Percentiles rank a stretch among this genome's conserved stretches.
Evolutionary conservation across 441 rosid species (phyloP).

Genomic region (Populus hybrid): DNA sequence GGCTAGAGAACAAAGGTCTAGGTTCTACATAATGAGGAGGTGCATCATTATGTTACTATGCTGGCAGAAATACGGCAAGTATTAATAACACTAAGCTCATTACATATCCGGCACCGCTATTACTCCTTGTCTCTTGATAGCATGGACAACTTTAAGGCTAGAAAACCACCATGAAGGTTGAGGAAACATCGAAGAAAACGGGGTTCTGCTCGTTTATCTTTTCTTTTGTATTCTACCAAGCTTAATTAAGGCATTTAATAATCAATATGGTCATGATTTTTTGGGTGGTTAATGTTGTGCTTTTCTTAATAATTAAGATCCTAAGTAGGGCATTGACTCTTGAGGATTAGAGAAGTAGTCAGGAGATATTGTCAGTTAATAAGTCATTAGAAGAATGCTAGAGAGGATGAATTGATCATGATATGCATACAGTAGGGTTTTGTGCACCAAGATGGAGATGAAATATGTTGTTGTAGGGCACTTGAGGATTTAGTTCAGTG

Average conservation of each 20-base stretch:
- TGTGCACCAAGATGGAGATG: background rate
- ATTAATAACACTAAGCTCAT: background rate
- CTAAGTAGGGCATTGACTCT: background rate
- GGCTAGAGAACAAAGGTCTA: conserved; percentile 27
- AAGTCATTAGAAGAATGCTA: background rate
- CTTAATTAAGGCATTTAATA: background rate
- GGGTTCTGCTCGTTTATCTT: background rate
- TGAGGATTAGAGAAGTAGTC: background rate
- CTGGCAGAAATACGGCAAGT: conserved; percentile 31
- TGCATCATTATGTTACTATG: conserved; percentile 18
- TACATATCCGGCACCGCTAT: background rate
- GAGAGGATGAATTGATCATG: background rate
- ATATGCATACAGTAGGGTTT: background rate
- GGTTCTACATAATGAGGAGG: conserved; percentile 11
- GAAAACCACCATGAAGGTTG: background rate
- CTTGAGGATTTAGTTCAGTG: no score
- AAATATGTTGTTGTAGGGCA: no score
- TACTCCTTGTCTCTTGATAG: background rate
- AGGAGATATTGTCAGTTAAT: background rate
- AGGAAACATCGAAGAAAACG: background rate
- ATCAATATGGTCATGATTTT: background rate
- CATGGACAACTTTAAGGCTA: background rate
- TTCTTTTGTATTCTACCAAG: background rate
- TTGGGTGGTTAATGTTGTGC: background rate
- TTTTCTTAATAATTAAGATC: background rate